phyloP scores from a whole-genome alignment of 1,284 basidiomycete species.

The Rhodotorula sp. region DNA sequence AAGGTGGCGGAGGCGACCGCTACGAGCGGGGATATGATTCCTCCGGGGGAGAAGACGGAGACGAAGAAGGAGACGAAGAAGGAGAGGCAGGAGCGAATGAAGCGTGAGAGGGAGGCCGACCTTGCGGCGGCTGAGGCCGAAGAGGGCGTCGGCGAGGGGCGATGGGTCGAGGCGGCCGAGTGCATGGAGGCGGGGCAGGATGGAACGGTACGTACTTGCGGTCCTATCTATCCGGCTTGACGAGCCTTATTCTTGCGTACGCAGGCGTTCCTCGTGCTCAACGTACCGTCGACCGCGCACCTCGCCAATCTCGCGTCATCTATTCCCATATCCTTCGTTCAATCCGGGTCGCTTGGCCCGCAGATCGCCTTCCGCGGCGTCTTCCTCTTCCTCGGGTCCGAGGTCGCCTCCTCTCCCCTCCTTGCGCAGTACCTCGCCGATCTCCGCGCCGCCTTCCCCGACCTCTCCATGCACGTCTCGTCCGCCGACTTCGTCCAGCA shows the following conservation, averaged over 20 bases:
- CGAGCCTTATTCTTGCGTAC: too few relatives aligned
- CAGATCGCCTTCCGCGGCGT: conserved; percentile 16
- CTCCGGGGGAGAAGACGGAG: neutral
- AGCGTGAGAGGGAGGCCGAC: neutral
- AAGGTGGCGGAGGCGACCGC: too few relatives aligned
- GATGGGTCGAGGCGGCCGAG: conserved; percentile 38
- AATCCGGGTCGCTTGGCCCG: neutral
- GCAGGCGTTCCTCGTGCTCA: conserved; percentile 40
- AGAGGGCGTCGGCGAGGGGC: conserved; percentile 33
- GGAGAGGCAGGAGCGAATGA: conserved; percentile 3
- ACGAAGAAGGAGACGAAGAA: conserved; percentile 18
- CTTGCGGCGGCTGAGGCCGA: neutral
- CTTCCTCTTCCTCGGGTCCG: conserved; percentile 34
- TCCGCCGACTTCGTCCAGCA: conserved; percentile 64
- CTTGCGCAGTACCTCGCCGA: conserved; percentile 8
- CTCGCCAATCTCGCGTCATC: conserved; percentile 6
- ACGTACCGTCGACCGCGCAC: conserved; percentile 26
- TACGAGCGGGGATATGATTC: rapidly evolving
- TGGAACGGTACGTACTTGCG: conserved; percentile 17
- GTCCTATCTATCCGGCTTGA: neutral
- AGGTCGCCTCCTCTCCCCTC: conserved; percentile 8
- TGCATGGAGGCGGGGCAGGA: conserved; percentile 29
- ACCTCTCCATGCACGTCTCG: conserved; percentile 54
- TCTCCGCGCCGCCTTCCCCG: neutral
- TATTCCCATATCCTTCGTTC: neutral